Evolutionary conservation across 345 rosid genomes (phyloP).

Genomic region (Moricandia moricandioides): DNA sequence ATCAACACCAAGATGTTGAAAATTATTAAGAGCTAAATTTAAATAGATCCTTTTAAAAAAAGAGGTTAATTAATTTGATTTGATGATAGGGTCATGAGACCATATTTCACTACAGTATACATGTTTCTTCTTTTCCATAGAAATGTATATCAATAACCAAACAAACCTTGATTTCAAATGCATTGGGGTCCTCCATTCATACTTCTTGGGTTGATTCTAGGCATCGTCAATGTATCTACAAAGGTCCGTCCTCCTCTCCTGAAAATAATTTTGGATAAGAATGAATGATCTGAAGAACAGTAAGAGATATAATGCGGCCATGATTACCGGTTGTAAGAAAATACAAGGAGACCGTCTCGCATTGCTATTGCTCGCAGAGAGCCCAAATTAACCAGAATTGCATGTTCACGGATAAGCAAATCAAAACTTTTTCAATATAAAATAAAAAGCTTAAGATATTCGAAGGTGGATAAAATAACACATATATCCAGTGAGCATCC

Average conservation of each 20-base stretch:
- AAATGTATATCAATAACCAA: not conserved
- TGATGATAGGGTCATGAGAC: not conserved
- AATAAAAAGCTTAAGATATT: not conserved
- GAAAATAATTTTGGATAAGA: not conserved
- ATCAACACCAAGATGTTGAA: too few relatives aligned
- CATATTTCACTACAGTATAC: not conserved
- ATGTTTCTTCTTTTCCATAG: not conserved
- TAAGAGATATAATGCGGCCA: not conserved
- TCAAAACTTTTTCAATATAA: too few relatives aligned
- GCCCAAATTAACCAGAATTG: conserved; percentile 82
- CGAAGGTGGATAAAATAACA: not conserved
- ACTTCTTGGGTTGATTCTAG: not conserved
- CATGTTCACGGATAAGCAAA: conserved; percentile 68
- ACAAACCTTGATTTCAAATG: not conserved
- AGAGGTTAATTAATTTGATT: too few relatives aligned
- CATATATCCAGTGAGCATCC: not conserved
- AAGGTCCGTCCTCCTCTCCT: not conserved
- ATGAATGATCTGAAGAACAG: not conserved
- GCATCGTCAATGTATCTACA: not conserved
- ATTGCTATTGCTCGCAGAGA: conserved; percentile 62
- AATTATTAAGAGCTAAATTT: too few relatives aligned
- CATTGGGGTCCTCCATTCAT: not conserved
- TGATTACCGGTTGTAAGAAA: conserved; percentile 51
- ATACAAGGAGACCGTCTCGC: conserved; percentile 73
- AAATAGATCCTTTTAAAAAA: too few relatives aligned